Conservation (phyloP, 306 rosid genomes). For the Fragaria nilgerrensis region DNA sequence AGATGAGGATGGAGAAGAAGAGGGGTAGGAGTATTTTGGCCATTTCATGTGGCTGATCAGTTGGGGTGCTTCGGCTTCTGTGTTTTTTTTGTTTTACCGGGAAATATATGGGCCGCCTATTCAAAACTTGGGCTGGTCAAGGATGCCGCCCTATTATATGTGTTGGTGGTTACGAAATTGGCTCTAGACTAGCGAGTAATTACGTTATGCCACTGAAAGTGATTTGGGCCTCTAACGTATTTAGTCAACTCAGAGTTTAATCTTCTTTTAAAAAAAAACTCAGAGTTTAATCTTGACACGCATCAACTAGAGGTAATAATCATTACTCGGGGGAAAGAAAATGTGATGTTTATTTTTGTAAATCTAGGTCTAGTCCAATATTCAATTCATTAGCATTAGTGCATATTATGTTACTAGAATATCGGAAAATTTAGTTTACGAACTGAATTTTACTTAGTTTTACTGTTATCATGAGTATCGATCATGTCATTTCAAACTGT, state of each 20-base stretch:
- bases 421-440: too few species aligned
- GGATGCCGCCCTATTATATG: conserved; percentile 1
- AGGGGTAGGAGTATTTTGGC: conserved; percentile 19
- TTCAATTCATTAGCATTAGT: too few species aligned
- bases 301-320: background rate
- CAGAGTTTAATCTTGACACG: conserved; percentile 26
- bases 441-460: too few species aligned
- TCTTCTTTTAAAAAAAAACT: background rate
- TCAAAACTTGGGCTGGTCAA: conserved; percentile 26
- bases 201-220: conserved; percentile 21
- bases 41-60: conserved; percentile 25
- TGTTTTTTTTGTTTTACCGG: conserved; percentile 41
- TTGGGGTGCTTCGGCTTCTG: conserved; percentile 2
- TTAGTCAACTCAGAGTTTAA: conserved; percentile 12
- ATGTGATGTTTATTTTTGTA: background rate
- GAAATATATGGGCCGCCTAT: conserved; percentile 30
- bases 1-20: conserved; percentile 28
- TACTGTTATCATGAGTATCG: too few species aligned
- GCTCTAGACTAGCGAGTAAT: background rate
- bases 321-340: background rate
- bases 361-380: too few species aligned
- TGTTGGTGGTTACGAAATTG: background rate
- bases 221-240: background rate
- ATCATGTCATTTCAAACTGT: too few species aligned
- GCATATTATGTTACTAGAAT: too few species aligned